These are phyloP conservation scores for Nadsonia fulvescens DNA, from an alignment of 805 yeast species.

Conservation along the genomic window DNA sequence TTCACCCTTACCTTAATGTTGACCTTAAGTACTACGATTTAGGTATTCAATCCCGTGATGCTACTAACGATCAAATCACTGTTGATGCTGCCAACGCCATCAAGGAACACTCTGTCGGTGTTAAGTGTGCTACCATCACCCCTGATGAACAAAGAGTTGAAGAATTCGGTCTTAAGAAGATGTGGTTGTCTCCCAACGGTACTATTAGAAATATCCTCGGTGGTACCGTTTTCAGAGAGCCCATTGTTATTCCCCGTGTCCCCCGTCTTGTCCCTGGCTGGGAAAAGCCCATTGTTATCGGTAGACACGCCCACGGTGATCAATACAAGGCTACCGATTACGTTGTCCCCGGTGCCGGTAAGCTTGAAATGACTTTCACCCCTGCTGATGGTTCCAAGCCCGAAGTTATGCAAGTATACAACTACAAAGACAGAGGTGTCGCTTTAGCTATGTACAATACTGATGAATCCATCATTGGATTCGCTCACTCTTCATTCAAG, in stretches of 20 bases:
- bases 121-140: slow-evolving; percentile 97
- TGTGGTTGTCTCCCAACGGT: slow-evolving; percentile 99
- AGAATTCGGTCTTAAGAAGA: slow-evolving; percentile 78
- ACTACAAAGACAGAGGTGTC: slow-evolving; percentile 60
- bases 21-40: slow-evolving; percentile 86
- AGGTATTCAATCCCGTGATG: slow-evolving; percentile 71
- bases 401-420: slow-evolving; percentile 38
- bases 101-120: slow-evolving; percentile 75
- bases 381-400: slow-evolving; percentile 45
- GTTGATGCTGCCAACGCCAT: slow-evolving; percentile 82
- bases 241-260: slow-evolving; percentile 74
- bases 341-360: slow-evolving; percentile 64
- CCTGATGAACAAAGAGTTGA: slow-evolving; percentile 83
- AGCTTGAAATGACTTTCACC: slow-evolving; percentile 56
- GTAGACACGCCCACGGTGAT: slow-evolving; percentile 95
- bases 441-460: slow-evolving; percentile 93
- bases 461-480: slow-evolving; percentile 73
- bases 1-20: slow-evolving; percentile 69
- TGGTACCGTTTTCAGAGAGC: slow-evolving; percentile 94
- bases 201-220: slow-evolving; percentile 90
- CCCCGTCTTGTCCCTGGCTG: slow-evolving; percentile 83
- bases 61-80: slow-evolving; percentile 82
- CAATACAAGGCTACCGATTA: slow-evolving; percentile 89
- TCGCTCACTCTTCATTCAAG: slow-evolving; percentile 86
- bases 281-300: slow-evolving; percentile 91